Percentiles rank a stretch among this genome's conserved stretches.
These are phyloP conservation scores for Lyophyllum decastes DNA, from an alignment of 768 basidiomycete genomes.

Conservation along the genomic window DNA sequence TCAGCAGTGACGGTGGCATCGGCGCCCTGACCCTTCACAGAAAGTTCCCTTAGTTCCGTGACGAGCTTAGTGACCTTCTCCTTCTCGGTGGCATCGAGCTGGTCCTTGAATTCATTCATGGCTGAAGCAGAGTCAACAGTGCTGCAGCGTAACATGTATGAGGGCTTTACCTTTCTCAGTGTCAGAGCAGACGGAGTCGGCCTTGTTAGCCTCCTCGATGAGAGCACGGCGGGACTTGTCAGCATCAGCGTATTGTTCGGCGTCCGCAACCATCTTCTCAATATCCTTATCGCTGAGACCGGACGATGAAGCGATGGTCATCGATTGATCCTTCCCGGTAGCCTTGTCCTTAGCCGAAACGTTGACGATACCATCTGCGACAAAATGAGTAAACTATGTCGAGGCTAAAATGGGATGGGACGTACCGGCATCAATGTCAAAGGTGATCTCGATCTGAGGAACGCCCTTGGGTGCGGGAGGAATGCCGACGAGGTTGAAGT, in stretches of 20 bases:
- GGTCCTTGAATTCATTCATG: constrained; percentile 97
- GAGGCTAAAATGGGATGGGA: not conserved
- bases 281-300: constrained; percentile 97
- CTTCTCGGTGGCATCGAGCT: constrained; percentile 89
- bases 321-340: constrained; percentile 86
- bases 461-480: constrained; percentile 85
- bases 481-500: constrained; percentile 99
- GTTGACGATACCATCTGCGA: constrained; percentile 89
- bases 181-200: constrained; percentile 90
- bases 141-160: not conserved
- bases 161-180: constrained; percentile 86
- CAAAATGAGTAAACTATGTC: constrained; percentile 5
- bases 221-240: constrained; percentile 87
- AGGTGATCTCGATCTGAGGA: constrained; percentile 86
- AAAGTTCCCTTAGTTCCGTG: constrained; percentile 83
- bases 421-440: constrained; percentile 95
- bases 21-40: constrained; percentile 85
- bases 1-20: constrained; percentile 84
- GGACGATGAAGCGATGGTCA: constrained; percentile 97
- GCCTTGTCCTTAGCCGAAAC: constrained; percentile 96
- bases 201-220: constrained; percentile 97
- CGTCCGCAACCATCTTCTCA: constrained; percentile 93
- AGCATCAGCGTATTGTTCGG: constrained; percentile 90
- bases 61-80: constrained; percentile 92
- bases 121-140: constrained; percentile 41